These are phyloP conservation scores for Hypoxylon trugodes DNA, from an alignment of 495 filamentous ascomycete species.

Conservation along the genomic window DNA sequence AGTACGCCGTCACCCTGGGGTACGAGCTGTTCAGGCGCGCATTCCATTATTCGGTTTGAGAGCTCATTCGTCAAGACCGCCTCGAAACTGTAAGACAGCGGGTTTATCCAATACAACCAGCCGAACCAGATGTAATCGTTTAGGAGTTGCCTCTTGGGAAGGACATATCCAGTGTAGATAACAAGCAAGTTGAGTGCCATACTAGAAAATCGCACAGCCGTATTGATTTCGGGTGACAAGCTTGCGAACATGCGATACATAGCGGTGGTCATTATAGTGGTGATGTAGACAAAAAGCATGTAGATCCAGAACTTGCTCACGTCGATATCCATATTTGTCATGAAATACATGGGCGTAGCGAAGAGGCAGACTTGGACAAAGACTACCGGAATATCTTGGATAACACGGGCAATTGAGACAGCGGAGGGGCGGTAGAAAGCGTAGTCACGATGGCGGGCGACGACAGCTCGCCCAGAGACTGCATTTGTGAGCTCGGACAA, in stretches of 20 bases:
- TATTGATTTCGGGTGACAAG: slow-evolving; percentile 74
- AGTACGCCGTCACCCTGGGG: slow-evolving; percentile 61
- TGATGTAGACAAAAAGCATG: slow-evolving; percentile 74
- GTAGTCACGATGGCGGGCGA: slow-evolving; percentile 58
- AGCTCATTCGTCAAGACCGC: slow-evolving; percentile 67
- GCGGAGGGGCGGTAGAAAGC: slow-evolving; percentile 84
- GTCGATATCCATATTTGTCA: slow-evolving; percentile 68
- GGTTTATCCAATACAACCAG: slow-evolving; percentile 66
- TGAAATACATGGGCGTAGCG: slow-evolving; percentile 73
- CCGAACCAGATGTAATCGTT: slow-evolving; percentile 64
- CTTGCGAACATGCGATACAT: slow-evolving; percentile 81
- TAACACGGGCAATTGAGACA: slow-evolving; percentile 70
- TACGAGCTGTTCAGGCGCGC: slow-evolving; percentile 63
- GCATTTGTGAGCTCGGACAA: slow-evolving; percentile 76
- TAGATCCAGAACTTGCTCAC: slow-evolving; percentile 79
- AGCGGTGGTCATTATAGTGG: slow-evolving; percentile 71
- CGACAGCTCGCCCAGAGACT: slow-evolving; percentile 42
- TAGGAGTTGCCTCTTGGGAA: slow-evolving; percentile 49
- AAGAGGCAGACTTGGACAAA: slow-evolving; percentile 71
- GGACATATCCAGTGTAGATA: slow-evolving; percentile 66
- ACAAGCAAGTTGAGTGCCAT: slow-evolving; percentile 69
- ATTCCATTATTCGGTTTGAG: slow-evolving; percentile 56
- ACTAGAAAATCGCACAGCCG: slow-evolving; percentile 75
- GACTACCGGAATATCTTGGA: slow-evolving; percentile 74
- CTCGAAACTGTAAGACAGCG: slow-evolving; percentile 65